Conservation (phyloP, 805 yeast genomes). For the Grigorovia jiainica region DNA sequence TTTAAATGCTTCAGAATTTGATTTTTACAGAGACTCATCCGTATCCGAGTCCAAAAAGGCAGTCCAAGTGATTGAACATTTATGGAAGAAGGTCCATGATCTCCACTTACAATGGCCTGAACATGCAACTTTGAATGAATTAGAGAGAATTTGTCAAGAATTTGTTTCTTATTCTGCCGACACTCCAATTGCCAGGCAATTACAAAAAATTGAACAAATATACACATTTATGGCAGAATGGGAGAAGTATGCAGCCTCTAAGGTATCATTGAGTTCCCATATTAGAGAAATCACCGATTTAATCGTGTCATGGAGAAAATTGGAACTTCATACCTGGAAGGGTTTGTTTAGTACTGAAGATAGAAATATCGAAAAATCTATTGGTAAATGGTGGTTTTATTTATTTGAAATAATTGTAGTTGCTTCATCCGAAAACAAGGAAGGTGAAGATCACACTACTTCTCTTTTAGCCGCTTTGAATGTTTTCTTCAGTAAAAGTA, state of each 20-base stretch:
- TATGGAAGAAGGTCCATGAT: slow-evolving; percentile 37
- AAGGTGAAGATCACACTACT: slow-evolving; percentile 6
- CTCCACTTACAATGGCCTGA: slow-evolving; percentile 81
- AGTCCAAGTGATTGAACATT: slow-evolving; percentile 35
- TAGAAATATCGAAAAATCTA: slow-evolving; percentile 32
- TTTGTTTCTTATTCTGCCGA: slow-evolving; percentile 49
- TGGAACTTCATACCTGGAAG: slow-evolving; percentile 84
- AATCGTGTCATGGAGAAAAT: slow-evolving; percentile 83
- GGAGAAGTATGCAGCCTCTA: slow-evolving; percentile 83
- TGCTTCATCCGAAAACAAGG: slow-evolving; percentile 27
- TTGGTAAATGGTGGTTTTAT: slow-evolving; percentile 88
- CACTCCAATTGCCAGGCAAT: slow-evolving; percentile 66
- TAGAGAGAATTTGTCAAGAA: slow-evolving; percentile 56
- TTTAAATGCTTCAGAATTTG: slow-evolving; percentile 22
- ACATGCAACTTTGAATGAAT: slow-evolving; percentile 74
- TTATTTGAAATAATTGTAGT: slow-evolving; percentile 71
- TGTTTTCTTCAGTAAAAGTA: slow-evolving; percentile 63
- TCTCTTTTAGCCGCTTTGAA: slow-evolving; percentile 51
- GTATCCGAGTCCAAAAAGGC: slow-evolving; percentile 55
- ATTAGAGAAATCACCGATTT: slow-evolving; percentile 52
- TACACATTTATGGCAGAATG: slow-evolving; percentile 79
- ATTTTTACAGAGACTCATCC: slow-evolving; percentile 59
- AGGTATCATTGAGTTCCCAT: slow-evolving; percentile 51
- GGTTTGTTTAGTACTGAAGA: slow-evolving; percentile 62
- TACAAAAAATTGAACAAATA: slow-evolving; percentile 80